Evolutionary conservation across 495 filamentous ascomycete genomes (phyloP).

Genomic region (Neurospora discreta): DNA sequence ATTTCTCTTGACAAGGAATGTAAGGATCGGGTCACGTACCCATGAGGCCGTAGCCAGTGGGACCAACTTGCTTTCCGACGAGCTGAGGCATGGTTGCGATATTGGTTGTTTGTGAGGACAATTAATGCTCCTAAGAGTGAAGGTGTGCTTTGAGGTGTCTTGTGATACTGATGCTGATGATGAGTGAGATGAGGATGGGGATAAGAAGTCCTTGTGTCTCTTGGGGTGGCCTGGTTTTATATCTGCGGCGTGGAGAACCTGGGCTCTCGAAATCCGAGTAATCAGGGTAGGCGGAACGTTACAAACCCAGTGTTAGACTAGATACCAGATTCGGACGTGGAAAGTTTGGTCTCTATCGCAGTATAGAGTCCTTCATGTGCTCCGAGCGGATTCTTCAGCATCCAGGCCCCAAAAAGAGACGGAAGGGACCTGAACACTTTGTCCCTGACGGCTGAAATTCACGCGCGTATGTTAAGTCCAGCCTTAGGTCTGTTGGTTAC

Average conservation of each 20-base stretch:
- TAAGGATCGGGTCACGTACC: conserved; percentile 14
- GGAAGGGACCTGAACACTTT: neutral
- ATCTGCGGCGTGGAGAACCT: neutral
- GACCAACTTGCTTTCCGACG: conserved; percentile 36
- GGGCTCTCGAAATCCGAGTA: neutral
- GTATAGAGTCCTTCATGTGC: neutral
- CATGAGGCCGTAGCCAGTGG: conserved; percentile 43
- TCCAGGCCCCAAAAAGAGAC: neutral
- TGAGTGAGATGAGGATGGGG: neutral
- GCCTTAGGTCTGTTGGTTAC: neutral
- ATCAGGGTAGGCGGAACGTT: neutral
- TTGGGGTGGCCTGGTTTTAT: neutral
- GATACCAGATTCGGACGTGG: neutral
- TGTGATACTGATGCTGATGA: neutral
- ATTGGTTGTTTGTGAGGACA: neutral
- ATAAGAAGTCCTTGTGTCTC: neutral
- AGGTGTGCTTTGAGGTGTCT: neutral
- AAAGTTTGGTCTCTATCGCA: neutral
- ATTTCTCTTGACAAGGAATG: neutral
- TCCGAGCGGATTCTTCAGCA: neutral
- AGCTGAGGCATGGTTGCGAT: conserved; percentile 28
- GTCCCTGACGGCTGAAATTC: neutral
- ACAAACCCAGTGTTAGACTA: neutral
- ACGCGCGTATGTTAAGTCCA: neutral
- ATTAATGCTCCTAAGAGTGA: neutral